A percentile compares a stretch with the other conserved stretches of the same genome.
These are phyloP conservation scores for Lactarius psammicola DNA, from an alignment of 768 basidiomycete species.

Conservation along the genomic window DNA sequence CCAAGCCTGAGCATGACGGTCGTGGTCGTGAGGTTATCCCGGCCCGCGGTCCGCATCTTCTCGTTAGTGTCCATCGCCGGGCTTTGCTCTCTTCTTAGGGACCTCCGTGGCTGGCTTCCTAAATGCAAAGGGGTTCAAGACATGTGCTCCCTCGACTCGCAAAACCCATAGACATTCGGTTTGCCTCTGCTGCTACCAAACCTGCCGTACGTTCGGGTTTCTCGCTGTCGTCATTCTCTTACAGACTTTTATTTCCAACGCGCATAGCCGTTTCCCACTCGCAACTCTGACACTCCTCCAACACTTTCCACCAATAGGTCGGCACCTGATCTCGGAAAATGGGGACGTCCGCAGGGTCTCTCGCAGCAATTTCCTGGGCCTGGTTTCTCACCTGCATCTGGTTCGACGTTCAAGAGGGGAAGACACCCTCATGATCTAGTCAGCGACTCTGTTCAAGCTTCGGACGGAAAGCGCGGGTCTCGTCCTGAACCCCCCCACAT, in stretches of 20 bases:
- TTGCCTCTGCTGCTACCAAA: constrained; percentile 20
- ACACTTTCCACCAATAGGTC: constrained; percentile 7
- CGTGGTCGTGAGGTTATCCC: neutral
- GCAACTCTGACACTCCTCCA: constrained; percentile 9
- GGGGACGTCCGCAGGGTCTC: constrained; percentile 18
- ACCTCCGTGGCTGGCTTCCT: neutral
- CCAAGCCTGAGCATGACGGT: neutral
- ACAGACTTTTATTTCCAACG: neutral
- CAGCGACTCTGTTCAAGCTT: neutral
- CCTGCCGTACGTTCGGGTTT: constrained; percentile 22
- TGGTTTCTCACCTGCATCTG: neutral
- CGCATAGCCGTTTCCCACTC: constrained; percentile 15
- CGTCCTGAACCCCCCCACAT: neutral
- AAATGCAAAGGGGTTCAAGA: constrained; percentile 26
- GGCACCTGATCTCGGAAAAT: constrained; percentile 22
- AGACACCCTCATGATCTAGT: constrained; percentile 5
- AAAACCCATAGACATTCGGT: constrained; percentile 4
- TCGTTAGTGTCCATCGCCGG: neutral
- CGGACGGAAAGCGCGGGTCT: neutral
- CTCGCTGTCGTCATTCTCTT: neutral
- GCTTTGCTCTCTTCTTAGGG: neutral
- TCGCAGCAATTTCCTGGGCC: neutral
- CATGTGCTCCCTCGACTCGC: constrained; percentile 14
- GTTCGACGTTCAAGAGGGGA: neutral
- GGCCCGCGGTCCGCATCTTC: neutral